Evolutionary conservation across 441 rosid genomes (phyloP).

Genomic region (Erodium moschatum): DNA sequence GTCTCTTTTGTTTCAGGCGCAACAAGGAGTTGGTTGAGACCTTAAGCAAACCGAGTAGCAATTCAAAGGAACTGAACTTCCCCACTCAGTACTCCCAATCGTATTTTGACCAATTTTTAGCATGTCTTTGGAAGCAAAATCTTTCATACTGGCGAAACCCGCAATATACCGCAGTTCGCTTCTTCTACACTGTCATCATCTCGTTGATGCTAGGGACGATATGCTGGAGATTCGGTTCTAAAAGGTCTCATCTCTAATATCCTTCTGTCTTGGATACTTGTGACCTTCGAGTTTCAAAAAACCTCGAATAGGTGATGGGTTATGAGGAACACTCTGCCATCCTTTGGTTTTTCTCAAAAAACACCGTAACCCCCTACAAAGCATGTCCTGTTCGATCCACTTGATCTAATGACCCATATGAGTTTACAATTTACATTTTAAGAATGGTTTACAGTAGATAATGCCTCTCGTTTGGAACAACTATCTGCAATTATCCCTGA

Average conservation of each 20-base stretch:
- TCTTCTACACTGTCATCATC: slow-evolving; percentile 9
- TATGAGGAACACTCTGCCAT: too few relatives aligned
- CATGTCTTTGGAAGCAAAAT: slow-evolving; percentile 9
- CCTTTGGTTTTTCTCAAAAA: too few relatives aligned
- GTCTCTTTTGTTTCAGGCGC: slow-evolving; percentile 37
- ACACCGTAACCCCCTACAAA: too few relatives aligned
- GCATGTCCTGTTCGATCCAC: too few relatives aligned
- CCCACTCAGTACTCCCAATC: slow-evolving; percentile 23
- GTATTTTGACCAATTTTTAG: slow-evolving; percentile 5
- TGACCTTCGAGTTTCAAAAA: too few relatives aligned
- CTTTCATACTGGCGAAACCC: slow-evolving; percentile 7
- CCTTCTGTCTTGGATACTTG: neutral
- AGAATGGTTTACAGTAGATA: too few relatives aligned
- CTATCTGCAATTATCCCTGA: too few relatives aligned
- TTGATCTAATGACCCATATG: too few relatives aligned
- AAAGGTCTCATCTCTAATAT: slow-evolving; percentile 1
- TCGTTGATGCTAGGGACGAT: neutral
- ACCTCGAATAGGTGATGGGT: too few relatives aligned
- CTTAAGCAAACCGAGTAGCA: slow-evolving; percentile 46
- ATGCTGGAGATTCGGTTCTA: slow-evolving; percentile 9
- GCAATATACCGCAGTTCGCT: slow-evolving; percentile 9
- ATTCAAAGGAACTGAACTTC: slow-evolving; percentile 55
- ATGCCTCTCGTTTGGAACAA: too few relatives aligned
- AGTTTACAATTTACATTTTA: too few relatives aligned
- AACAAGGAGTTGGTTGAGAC: slow-evolving; percentile 55